Conservation (phyloP, 352 stramenopile species). For the Phytophthora boehmeriae region DNA sequence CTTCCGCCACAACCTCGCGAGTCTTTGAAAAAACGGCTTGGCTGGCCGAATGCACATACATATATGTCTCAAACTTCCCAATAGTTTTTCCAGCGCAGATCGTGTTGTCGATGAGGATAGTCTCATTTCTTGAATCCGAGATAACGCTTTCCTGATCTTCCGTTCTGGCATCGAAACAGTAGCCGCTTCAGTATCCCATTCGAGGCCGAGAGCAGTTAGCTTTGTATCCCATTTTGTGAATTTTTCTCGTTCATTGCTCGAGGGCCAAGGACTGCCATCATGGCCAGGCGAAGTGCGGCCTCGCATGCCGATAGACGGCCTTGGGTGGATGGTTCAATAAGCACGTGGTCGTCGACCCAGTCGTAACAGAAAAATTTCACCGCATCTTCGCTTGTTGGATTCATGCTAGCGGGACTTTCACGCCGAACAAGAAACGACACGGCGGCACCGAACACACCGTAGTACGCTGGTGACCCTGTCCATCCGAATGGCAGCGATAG, state of each 20-base stretch:
- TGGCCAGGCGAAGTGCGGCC: not conserved
- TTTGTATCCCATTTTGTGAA: not conserved
- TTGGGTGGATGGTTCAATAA: not conserved
- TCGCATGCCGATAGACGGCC: not conserved
- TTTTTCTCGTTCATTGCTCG: not conserved
- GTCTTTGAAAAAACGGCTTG: slow-evolving; percentile 1
- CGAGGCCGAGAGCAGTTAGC: not conserved
- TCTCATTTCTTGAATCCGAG: not conserved
- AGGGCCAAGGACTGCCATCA: not conserved
- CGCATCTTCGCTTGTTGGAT: not conserved
- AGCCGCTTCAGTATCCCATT: not conserved
- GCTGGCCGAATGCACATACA: slow-evolving; percentile 2
- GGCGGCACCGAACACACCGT: not conserved
- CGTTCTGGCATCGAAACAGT: not conserved
- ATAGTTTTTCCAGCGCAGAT: too few species aligned
- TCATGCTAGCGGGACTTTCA: slow-evolving; percentile 1
- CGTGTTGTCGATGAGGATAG: too few species aligned
- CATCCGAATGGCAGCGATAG: slow-evolving; percentile 13
- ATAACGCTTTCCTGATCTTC: not conserved
- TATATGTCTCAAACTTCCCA: slow-evolving; percentile 1
- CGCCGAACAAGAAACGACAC: slow-evolving; percentile 1
- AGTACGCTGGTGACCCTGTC: too few species aligned
- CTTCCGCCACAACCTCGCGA: not conserved
- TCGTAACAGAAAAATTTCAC: slow-evolving; percentile 4
- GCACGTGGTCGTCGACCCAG: slow-evolving; percentile 13